These are phyloP conservation scores for Hansfordia pulvinata DNA, from an alignment of 2,329 filamentous ascomycete species.

Conservation along the genomic window DNA sequence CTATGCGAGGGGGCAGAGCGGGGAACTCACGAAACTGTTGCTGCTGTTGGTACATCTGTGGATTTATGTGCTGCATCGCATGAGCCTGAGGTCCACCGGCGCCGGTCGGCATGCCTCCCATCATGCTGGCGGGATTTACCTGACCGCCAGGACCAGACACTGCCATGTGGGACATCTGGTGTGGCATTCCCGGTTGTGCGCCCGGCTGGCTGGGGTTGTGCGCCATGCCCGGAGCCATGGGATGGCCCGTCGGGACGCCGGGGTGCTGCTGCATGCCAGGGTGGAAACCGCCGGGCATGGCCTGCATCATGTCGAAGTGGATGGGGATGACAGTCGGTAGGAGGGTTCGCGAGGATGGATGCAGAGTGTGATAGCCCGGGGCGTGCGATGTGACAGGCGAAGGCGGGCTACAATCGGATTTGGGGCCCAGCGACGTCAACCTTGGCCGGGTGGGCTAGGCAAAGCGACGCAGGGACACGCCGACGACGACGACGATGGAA, in stretches of 20 bases:
- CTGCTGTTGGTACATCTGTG: conserved; percentile 45
- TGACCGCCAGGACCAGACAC: conserved; percentile 60
- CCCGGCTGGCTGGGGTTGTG: conserved; percentile 60
- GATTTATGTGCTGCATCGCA: conserved; percentile 59
- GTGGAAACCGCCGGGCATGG: conserved; percentile 52
- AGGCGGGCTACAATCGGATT: no score
- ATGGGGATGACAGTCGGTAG: no score
- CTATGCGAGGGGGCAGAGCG: conserved; percentile 11
- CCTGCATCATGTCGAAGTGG: conserved; percentile 51
- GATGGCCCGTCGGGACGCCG: conserved; percentile 51
- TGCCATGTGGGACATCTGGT: conserved; percentile 57
- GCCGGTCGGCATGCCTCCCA: conserved; percentile 63
- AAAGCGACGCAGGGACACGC: no score
- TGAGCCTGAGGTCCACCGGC: conserved; percentile 50
- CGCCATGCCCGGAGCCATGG: conserved; percentile 47
- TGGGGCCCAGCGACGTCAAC: no score
- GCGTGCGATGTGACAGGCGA: no score
- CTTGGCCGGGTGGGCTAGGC: no score
- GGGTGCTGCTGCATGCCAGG: conserved; percentile 60
- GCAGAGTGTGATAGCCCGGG: no score
- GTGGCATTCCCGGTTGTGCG: conserved; percentile 50
- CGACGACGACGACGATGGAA: no score
- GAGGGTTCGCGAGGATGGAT: no score
- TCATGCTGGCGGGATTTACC: conserved; percentile 60
- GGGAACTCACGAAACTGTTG: conserved; percentile 28